Base-by-base conservation (phyloP, 129 eudicot genomes). In the Logfia minima region DNA sequence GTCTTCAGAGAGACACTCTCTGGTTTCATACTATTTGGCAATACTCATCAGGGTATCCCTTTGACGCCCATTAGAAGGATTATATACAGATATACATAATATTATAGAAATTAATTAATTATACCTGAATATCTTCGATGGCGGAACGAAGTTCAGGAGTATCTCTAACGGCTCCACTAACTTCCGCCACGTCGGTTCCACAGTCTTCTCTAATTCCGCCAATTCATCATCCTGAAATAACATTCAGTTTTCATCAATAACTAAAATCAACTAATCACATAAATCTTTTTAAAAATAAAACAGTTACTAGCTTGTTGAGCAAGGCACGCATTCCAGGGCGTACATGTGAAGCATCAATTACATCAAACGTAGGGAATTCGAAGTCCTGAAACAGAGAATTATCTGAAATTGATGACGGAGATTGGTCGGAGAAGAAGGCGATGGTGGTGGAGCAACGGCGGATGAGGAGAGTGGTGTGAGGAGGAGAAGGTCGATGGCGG, bases 31-130 rank as follows among this genome's bases (percentile, higher is more conserved):
- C 81, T 94, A 97, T 81, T 89, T 91, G 24, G 97, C 99, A 70
- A 91, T 91, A 75, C 96, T 82, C 97, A 94, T 91, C 83, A 94
- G 81, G 19, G 99, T 94, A 80, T 94, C 96, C 87, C 97, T 94
- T 87, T 66, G 86, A 48, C 66, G 60, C 4, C 8, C 26, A 65
- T 53, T 53, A 6, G 21, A 48, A 43, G 10, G 5, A 29, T 29
- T 31, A 65, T 26, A 41, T 41, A 41, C 9, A 10, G 9, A 9
- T 13, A 10, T 9, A 41, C 3, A 41, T 41, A 41, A 43, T 43
- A 10, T 10, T 43, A 11, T 43, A 48, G 6, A 48, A 48, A 14
- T 52, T 45, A 19, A 75, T 23, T 60, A 0, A 32, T 82, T 83
- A 85, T 24, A 24, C 26, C 24, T 24, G 26, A 24, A 24, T 24